A percentile compares a stretch with the other conserved stretches of the same genome.
phyloP scores from a whole-genome alignment of 257 asterid genomes.

The Salvia splendens region DNA sequence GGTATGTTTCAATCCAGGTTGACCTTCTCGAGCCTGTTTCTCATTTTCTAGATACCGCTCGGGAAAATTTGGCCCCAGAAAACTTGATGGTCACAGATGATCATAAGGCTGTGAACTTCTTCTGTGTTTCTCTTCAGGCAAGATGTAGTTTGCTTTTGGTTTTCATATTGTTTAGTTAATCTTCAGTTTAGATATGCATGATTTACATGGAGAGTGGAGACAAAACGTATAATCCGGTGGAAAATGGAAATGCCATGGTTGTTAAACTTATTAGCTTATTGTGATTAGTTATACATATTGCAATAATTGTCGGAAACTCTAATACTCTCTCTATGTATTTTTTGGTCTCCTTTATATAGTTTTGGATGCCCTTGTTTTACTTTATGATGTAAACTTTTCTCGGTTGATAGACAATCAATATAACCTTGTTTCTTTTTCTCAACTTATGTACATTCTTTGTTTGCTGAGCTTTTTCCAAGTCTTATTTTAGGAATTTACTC shows the following conservation, averaged over 20 bases:
- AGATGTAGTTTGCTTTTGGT: conserved; percentile 23
- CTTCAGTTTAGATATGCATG: conserved; percentile 9
- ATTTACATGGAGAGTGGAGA: neutral
- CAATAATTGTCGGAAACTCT: neutral
- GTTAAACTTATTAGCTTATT: neutral
- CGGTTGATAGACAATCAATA: neutral
- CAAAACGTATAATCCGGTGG: neutral
- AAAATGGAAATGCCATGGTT: neutral
- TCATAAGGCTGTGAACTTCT: conserved; percentile 80
- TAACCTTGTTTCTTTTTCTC: conserved; percentile 2
- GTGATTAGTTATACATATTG: neutral
- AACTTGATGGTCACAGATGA: conserved; percentile 60
- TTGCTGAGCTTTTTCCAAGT: conserved; percentile 25
- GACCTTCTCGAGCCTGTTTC: conserved; percentile 95
- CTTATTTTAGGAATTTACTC: conserved; percentile 75
- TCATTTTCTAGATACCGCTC: conserved; percentile 89
- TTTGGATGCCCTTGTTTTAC: conserved; percentile 3
- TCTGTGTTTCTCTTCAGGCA: conserved; percentile 85
- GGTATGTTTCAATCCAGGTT: conserved; percentile 51
- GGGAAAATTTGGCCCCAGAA: conserved; percentile 70
- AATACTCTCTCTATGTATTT: neutral
- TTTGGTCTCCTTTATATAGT: neutral
- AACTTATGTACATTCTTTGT: neutral
- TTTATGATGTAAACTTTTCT: neutral
- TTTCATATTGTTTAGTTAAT: conserved; percentile 10